Evolutionary conservation across 140 eudicot species (phyloP).

Genomic region (Flaveria floridana): DNA sequence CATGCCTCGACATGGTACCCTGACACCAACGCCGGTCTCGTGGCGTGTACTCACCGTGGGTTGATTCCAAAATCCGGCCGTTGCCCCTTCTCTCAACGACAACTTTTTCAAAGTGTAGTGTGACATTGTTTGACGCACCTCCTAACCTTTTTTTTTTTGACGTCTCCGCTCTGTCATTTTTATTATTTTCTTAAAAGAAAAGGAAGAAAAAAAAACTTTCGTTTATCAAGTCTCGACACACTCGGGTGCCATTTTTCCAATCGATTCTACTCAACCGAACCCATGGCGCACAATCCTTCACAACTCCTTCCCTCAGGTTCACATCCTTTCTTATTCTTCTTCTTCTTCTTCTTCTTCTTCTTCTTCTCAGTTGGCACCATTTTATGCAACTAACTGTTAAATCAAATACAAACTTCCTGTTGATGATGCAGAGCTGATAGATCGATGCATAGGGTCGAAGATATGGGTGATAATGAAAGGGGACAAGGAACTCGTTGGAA

Average conservation of each 20-base stretch:
- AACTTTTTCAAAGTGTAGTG: too few species aligned
- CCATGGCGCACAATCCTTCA: conserved; percentile 77
- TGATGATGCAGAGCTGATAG: conserved; percentile 67
- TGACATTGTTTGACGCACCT: too few species aligned
- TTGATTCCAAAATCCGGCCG: too few species aligned
- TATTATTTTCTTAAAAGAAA: too few species aligned
- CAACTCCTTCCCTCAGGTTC: conserved; percentile 90
- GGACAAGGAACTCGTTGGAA: conserved; percentile 88
- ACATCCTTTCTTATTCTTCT: not conserved
- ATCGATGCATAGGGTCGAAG: conserved; percentile 88
- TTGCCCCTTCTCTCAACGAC: too few species aligned
- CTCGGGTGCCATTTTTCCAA: not conserved
- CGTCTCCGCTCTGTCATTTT: too few species aligned
- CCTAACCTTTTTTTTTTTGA: too few species aligned
- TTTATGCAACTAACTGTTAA: not conserved
- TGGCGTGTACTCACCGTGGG: too few species aligned
- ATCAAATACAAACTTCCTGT: not conserved
- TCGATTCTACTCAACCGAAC: conserved; percentile 20
- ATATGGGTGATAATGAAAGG: conserved; percentile 98
- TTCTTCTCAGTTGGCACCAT: not conserved
- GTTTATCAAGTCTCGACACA: not conserved
- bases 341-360: not conserved
- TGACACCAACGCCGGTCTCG: too few species aligned
- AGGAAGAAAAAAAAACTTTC: too few species aligned
- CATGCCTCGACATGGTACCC: too few species aligned